Percentiles rank a stretch among this genome's conserved stretches.
These are phyloP conservation scores for Coemansia aciculifera DNA, from an alignment of 192 early-diverging fungal genomes.

Conservation along the genomic window DNA sequence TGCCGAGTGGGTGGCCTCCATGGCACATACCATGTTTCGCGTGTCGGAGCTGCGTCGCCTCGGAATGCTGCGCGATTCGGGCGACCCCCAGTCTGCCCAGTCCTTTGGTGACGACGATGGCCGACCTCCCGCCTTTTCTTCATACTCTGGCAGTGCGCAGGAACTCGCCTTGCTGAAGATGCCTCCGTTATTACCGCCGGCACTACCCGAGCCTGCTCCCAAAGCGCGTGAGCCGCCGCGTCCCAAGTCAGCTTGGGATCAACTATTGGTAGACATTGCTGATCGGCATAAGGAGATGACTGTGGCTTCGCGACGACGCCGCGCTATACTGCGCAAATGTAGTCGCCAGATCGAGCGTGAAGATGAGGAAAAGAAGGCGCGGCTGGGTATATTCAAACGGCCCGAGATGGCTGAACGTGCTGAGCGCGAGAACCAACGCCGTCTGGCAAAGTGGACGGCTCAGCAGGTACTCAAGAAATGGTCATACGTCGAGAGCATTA, in stretches of 20 bases:
- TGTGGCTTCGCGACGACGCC: slow-evolving; percentile 10
- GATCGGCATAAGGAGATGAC: slow-evolving; percentile 33
- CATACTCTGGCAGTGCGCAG: neutral
- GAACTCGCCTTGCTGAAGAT: neutral
- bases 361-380: slow-evolving; percentile 26
- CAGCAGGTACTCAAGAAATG: slow-evolving; percentile 71
- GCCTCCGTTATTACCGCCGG: slow-evolving; percentile 24
- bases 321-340: slow-evolving; percentile 23
- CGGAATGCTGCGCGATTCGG: slow-evolving; percentile 41
- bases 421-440: slow-evolving; percentile 20
- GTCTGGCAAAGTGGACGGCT: slow-evolving; percentile 66
- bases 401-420: slow-evolving; percentile 28
- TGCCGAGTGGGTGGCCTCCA: slow-evolving; percentile 23
- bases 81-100: neutral
- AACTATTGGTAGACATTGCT: slow-evolving; percentile 24
- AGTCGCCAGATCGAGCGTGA: slow-evolving; percentile 21
- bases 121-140: neutral
- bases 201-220: slow-evolving; percentile 22
- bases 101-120: neutral
- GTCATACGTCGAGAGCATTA: slow-evolving; percentile 65
- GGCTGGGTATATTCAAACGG: slow-evolving; percentile 23
- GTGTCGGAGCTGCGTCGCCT: slow-evolving; percentile 40
- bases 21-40: slow-evolving; percentile 29
- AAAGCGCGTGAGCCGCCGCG: slow-evolving; percentile 23
- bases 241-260: slow-evolving; percentile 23